Conservation (phyloP, 2,329 filamentous ascomycete genomes). For the Sarocladium kiliense region DNA sequence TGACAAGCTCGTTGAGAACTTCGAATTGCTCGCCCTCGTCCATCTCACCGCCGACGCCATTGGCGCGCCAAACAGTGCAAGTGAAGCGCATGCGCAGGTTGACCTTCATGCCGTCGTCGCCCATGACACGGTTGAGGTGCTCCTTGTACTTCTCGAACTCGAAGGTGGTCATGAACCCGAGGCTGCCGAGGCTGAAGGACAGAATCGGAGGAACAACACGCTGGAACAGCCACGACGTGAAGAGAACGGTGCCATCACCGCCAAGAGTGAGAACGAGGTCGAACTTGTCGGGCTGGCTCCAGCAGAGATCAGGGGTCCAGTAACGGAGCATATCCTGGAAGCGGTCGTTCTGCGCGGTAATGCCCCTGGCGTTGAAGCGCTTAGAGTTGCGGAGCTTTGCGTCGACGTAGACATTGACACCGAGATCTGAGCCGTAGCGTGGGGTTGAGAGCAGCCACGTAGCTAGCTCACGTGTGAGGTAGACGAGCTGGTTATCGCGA, state of each 20-base stretch:
- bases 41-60: constrained; percentile 53
- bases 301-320: constrained; percentile 95
- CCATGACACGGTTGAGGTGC: constrained; percentile 86
- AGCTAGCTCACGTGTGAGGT: constrained; percentile 80
- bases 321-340: constrained; percentile 85
- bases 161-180: constrained; percentile 86
- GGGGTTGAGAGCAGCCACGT: constrained; percentile 86
- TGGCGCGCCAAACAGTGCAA: constrained; percentile 86
- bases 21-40: constrained; percentile 95
- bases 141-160: constrained; percentile 84
- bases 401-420: constrained; percentile 97
- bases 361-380: constrained; percentile 72
- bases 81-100: constrained; percentile 99
- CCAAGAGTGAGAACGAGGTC: constrained; percentile 88
- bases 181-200: constrained; percentile 76
- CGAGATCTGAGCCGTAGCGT: constrained; percentile 82
- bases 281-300: constrained; percentile 89
- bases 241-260: constrained; percentile 81
- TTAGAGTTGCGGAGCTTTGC: constrained; percentile 85
- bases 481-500: constrained; percentile 86
- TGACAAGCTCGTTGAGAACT: constrained; percentile 96
- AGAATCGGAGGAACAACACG: constrained; percentile 79
- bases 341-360: constrained; percentile 68
- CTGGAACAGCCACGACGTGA: constrained; percentile 90
- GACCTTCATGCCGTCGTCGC: constrained; percentile 90